Percentiles rank a stretch among this genome's conserved stretches.
phyloP scores from a whole-genome alignment of 2,329 filamentous ascomycete genomes.

The Ascochyta clinopodiicola region DNA sequence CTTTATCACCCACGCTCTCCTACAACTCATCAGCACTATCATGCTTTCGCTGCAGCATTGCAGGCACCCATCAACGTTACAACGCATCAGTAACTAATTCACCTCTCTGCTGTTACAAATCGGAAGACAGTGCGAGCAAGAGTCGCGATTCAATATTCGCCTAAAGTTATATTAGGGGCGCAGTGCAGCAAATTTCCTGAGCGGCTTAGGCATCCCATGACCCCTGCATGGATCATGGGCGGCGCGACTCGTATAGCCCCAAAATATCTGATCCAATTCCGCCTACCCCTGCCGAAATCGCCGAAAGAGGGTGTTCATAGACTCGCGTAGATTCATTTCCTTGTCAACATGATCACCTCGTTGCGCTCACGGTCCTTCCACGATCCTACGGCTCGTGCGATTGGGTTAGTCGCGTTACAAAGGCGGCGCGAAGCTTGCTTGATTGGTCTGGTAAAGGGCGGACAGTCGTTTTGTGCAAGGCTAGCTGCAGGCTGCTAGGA shows the following conservation, averaged over 20 bases:
- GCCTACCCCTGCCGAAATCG: conserved; percentile 7
- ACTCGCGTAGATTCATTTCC: conserved; percentile 10
- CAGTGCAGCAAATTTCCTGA: conserved; percentile 10
- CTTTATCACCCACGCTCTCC: not conserved
- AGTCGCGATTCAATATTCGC: not conserved
- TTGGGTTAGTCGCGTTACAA: conserved; percentile 7
- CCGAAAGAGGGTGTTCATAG: conserved; percentile 8
- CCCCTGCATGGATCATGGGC: conserved; percentile 5
- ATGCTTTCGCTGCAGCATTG: not conserved
- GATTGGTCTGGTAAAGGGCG: conserved; percentile 10
- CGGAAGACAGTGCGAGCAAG: conserved; percentile 1
- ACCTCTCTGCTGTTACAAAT: not conserved
- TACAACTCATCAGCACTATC: not conserved
- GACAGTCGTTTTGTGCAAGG: conserved; percentile 23
- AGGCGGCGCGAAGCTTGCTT: conserved; percentile 11
- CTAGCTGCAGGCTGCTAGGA: conserved; percentile 25
- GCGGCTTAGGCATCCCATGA: conserved; percentile 16
- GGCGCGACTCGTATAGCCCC: conserved; percentile 7
- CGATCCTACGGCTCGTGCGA: not conserved
- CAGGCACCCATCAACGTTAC: not conserved
- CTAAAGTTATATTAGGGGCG: conserved; percentile 13
- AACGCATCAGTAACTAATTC: not conserved
- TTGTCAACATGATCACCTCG: conserved; percentile 1
- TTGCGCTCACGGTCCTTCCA: not conserved
- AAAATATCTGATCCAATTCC: conserved; percentile 16